Percentiles rank a stretch among this genome's conserved stretches.
These are phyloP conservation scores for Boletus calvinii DNA, from an alignment of 1,284 basidiomycete genomes.

Conservation along the genomic window DNA sequence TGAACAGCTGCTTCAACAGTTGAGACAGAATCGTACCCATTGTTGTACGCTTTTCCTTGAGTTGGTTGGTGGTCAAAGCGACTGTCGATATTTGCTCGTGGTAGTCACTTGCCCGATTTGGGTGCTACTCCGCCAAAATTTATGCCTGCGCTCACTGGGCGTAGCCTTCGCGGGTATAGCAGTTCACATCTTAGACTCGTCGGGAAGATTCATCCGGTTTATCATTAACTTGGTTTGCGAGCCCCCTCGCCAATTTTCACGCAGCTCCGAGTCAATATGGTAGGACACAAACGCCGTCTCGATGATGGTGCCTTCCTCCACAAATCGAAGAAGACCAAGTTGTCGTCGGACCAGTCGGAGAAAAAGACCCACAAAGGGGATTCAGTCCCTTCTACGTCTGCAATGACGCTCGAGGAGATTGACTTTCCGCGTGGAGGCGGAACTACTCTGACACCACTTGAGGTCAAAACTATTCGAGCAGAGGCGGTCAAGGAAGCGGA, in stretches of 20 bases:
- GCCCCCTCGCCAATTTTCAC: background rate
- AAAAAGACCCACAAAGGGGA: constrained; percentile 31
- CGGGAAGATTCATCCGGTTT: background rate
- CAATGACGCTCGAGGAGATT: constrained; percentile 68
- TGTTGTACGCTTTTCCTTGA: background rate
- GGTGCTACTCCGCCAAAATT: constrained; percentile 12
- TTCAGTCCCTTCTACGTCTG: constrained; percentile 34
- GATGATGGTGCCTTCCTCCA: constrained; percentile 50
- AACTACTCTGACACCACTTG: constrained; percentile 82
- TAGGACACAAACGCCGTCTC: constrained; percentile 54
- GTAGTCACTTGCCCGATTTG: constrained; percentile 19
- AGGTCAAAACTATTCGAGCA: constrained; percentile 82
- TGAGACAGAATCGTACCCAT: constrained; percentile 25
- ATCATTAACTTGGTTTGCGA: background rate
- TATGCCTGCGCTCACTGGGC: background rate
- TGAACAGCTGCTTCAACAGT: constrained; percentile 3
- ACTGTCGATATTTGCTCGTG: background rate
- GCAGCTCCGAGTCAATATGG: constrained; percentile 35
- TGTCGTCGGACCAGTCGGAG: constrained; percentile 28
- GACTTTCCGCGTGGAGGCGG: constrained; percentile 95
- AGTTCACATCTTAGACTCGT: background rate
- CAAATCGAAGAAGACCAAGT: constrained; percentile 57
- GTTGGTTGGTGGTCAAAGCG: constrained; percentile 4
- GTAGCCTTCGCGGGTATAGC: background rate
- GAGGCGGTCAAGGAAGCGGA: constrained; percentile 87